Percentiles rank a stretch among this genome's conserved stretches.
Conservation (phyloP, 129 eudicot genomes). For the Artemisia annua region DNA sequence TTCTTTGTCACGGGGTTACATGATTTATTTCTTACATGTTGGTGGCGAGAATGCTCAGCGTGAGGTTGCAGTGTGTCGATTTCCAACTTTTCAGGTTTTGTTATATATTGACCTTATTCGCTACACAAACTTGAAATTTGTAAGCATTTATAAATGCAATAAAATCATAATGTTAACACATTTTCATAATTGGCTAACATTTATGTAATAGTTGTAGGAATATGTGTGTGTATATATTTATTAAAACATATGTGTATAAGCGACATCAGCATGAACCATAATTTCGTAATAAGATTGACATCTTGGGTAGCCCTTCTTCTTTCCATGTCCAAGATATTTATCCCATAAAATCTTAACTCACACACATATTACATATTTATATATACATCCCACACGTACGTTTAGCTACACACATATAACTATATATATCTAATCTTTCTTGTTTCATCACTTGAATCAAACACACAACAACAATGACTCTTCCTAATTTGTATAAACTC, state of each 20-base stretch:
- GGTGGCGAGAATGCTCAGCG: too few species aligned
- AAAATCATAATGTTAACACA: background rate
- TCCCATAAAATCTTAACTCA: conserved; percentile 19
- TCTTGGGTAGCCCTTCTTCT: conserved; percentile 47
- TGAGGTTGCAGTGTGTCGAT: too few species aligned
- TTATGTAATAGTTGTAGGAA: background rate
- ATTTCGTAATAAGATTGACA: conserved; percentile 27
- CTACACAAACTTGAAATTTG: background rate
- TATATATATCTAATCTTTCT: conserved; percentile 6
- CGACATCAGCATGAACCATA: conserved; percentile 32
- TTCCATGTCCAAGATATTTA: conserved; percentile 49
- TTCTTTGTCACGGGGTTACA: too few species aligned
- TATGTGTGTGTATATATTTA: background rate
- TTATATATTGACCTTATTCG: background rate
- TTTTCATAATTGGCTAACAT: background rate
- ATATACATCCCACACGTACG: background rate
- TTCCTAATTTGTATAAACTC: conserved; percentile 19
- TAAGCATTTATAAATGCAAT: background rate
- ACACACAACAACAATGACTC: conserved; percentile 24
- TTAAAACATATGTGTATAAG: conserved; percentile 12
- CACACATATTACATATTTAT: background rate
- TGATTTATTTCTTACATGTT: too few species aligned
- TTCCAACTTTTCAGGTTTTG: background rate
- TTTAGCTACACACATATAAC: background rate
- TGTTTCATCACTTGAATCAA: conserved; percentile 21